Base-by-base conservation (phyloP, 768 basidiomycete species). In the Mycena latifolia region DNA sequence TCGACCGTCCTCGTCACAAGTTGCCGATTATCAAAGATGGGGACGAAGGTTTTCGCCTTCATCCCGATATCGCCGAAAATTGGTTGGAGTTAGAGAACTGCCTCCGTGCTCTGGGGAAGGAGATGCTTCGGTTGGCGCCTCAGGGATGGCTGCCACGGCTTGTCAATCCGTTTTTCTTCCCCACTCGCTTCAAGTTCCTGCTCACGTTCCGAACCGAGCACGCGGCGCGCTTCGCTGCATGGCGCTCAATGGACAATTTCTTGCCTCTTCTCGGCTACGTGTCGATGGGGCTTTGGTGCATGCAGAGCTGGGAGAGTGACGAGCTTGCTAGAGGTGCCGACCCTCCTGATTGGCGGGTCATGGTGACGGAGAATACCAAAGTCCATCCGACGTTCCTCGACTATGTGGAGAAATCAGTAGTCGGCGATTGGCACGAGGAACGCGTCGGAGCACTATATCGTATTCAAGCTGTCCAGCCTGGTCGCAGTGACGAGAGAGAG, bases 211-310 rank as follows among this genome's bases (percentile, higher is more conserved):
- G 2, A 20, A 45, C 50, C 29, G 51, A 52, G 29, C 5, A 25
- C 5, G 41, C 20, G 15, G 59, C 59, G 29, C 51, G 59, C 39
- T 31, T 29, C 3, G 59, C 39, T 15, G 39, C 51, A 5, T 53
- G 51, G 59, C 22, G 20, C 22, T 52, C 59, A 22, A 43, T 31
- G 0, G 41, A 61, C 4, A 33, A 52, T 27, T 61, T 61, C 20
- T 41, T 61, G 10, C 50, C 59, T 20, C 37, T 52, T 18, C n/a
- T 61, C 22, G 59, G 50, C 51, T 61, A 61, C 41, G 39, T 52
- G 51, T 24, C 50, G 14, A 29, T 61, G 50, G 51, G 28, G 8
- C 18, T 61, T 45, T 61, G 50, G 50, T 31, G 4, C 39, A 61
- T 61, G 41, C 15, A 4, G 0, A 2, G 9, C 3, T 33, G 29